Evolutionary conservation across 768 basidiomycete genomes (phyloP), one percentile per base, ranked within the genome.

Genomic region (Candolleomyces aberdarensis): DNA sequence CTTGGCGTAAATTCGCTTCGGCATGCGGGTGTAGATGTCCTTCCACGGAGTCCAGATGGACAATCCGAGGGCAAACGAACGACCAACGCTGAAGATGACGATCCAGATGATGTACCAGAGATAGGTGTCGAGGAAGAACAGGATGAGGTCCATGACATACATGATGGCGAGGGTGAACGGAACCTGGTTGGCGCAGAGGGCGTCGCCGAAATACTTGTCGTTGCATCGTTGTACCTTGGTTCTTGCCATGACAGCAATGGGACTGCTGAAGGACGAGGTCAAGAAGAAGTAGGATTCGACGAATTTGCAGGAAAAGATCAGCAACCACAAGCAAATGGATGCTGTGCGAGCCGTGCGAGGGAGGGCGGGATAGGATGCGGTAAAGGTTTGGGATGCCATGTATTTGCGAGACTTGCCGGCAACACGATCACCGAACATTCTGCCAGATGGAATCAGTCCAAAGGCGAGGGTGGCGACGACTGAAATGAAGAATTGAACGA

Each of bases 41-140:
- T 91, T 91, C 97, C 97, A 99, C 0, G 97, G 97, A 0, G 97
- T 98, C 97, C 97, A 99, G 64, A 99, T 97, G 22, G 93, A 96
- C 64, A 99, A 80, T 11, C 97, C 97, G 29, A 99, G 82, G 2
- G 88, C 80, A 72, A 99, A 99, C 19, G 93, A 94, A 19, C 96
- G 85, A 9, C 85, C 88, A 52, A 96, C 89, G 69, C 89, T 92
- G 82, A 96, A 94, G 67, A 96, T 89, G 64, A 96, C 95, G 68
- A 94, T 85, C 96, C 96, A 98, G 72, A 98, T 95, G 79, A 98
- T 94, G 78, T 97, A 99, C 97, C 97, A 99, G 49, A 99, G 78
- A 82, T 98, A 99, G 50, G 97, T 99, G 81, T 99, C 97, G 77
- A 99, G 79, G 86, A 99, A 99, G 87, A 98, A 99, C 66, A 99